Percentiles rank a stretch among this genome's conserved stretches.
Conservation (phyloP, 2,329 filamentous ascomycete genomes). For the Capronia americana region DNA sequence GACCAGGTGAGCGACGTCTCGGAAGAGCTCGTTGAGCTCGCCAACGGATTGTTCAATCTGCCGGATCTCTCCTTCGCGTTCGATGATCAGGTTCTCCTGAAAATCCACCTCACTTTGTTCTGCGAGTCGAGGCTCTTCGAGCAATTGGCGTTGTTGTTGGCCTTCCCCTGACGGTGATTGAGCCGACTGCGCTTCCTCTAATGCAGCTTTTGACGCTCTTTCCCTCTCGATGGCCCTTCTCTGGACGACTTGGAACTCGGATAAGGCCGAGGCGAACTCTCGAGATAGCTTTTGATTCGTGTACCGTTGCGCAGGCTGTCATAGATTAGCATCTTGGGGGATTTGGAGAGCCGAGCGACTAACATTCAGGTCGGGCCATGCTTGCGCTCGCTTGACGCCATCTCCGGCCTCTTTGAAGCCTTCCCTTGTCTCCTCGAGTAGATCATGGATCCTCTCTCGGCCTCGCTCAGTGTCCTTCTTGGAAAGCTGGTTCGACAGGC, state of each 20-base stretch:
- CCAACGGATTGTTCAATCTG: slow-evolving; percentile 97
- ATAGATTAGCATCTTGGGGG: slow-evolving; percentile 18
- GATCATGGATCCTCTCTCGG: slow-evolving; percentile 85
- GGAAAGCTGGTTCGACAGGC: slow-evolving; percentile 82
- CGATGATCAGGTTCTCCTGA: slow-evolving; percentile 91
- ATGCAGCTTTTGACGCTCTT: slow-evolving; percentile 80
- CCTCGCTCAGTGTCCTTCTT: slow-evolving; percentile 89
- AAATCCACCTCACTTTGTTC: slow-evolving; percentile 96
- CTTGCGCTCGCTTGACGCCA: slow-evolving; percentile 88
- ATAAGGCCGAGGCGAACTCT: slow-evolving; percentile 86
- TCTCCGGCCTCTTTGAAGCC: slow-evolving; percentile 92
- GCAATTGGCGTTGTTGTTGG: slow-evolving; percentile 72
- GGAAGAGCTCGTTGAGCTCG: slow-evolving; percentile 94
- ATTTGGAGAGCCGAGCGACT: slow-evolving; percentile 40
- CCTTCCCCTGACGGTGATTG: slow-evolving; percentile 45
- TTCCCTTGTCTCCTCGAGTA: slow-evolving; percentile 83
- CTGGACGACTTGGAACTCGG: slow-evolving; percentile 93
- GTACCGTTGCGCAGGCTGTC: slow-evolving; percentile 90
- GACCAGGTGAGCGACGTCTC: slow-evolving; percentile 97
- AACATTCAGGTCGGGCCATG: slow-evolving; percentile 83
- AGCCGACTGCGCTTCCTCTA: slow-evolving; percentile 60
- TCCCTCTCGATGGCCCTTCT: slow-evolving; percentile 90
- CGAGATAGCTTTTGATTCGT: slow-evolving; percentile 93
- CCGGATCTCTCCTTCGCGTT: slow-evolving; percentile 94
- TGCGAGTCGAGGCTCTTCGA: slow-evolving; percentile 80